Evolutionary conservation across 805 yeast genomes (phyloP), one percentile per base, ranked within the genome.

Genomic region (Kodamaea fukazawae): DNA sequence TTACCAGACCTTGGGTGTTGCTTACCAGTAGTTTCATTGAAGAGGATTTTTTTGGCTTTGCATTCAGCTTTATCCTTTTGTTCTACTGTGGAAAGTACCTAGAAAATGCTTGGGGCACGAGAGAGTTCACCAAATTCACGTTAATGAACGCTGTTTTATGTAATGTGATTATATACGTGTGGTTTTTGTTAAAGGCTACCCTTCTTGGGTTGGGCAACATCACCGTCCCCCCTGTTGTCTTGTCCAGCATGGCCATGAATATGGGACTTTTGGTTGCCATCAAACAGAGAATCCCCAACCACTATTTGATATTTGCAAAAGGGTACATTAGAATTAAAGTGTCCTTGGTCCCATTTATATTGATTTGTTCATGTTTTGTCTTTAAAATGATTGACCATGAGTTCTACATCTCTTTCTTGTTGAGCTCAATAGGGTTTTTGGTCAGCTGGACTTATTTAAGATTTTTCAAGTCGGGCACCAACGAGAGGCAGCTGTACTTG

Each of bases 211-310:
- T 48, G n/a, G 43, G 48, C 13, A 44, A 41, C 13, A 49, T 51
- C 34, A 28, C 43, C 20, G 58, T 62, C 4, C 70, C 74, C 27
- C 67, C 72, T 3, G 76, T 76, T 13, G 61, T 77, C 6, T 72
- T 72, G 47, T 80, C 84, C 0, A 69, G 76, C 41, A 68, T 75
- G 50, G 77, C 83, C 1, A 49, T 79, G n/a, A 60, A 76, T 29
- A 62, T 77, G 48, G 84, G 81, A 1, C 74, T 78, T 40, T 58
- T 82, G 18, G 83, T 82, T 3, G 81, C 83, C 4, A 73, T 80
- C 48, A 82, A 80, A 51, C 88, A 82, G 58, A 55, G 81, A 44
- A 72, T 79, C 17, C 82, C 86, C 20, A 82, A 80, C 50, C 78
- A 81, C 61, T 64, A 79, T 47, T 55, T 78, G 48, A 60, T 67